Evolutionary conservation across 768 basidiomycete species (phyloP).

Genomic region (Candolleomyces eurysporus): DNA sequence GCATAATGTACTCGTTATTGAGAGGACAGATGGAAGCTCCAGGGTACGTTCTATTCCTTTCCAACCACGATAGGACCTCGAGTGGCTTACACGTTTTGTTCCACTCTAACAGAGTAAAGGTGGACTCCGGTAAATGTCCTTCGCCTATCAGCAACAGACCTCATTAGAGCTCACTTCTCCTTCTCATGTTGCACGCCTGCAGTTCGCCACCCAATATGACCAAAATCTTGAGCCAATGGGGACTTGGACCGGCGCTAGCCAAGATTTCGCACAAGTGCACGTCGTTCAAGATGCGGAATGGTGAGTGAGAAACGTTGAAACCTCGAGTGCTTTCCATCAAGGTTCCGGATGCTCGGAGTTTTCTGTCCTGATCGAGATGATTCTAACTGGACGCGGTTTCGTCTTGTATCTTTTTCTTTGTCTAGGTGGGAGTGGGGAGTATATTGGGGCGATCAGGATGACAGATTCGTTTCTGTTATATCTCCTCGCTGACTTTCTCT

Average conservation of each 20-base stretch:
- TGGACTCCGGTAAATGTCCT: constrained; percentile 35
- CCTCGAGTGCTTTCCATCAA: background rate
- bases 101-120: constrained; percentile 30
- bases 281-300: constrained; percentile 19
- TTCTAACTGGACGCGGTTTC: no score
- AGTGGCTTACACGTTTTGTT: background rate
- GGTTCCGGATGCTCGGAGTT: no score
- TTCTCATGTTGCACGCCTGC: background rate
- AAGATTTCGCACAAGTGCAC: constrained; percentile 34
- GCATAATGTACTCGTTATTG: constrained; percentile 59
- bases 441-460: constrained; percentile 45
- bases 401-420: no score
- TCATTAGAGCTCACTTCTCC: constrained; percentile 24
- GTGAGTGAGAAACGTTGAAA: constrained; percentile 3
- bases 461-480: constrained; percentile 25
- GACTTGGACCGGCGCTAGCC: constrained; percentile 40
- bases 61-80: background rate
- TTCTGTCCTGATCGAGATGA: no score
- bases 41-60: constrained; percentile 31
- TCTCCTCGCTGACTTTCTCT: constrained; percentile 38
- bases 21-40: constrained; percentile 43
- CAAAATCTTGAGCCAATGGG: constrained; percentile 51
- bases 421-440: constrained; percentile 42
- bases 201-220: constrained; percentile 58
- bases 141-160: constrained; percentile 27